phyloP scores from a whole-genome alignment of 495 filamentous ascomycete species.

The Aspergillus wentii region DNA sequence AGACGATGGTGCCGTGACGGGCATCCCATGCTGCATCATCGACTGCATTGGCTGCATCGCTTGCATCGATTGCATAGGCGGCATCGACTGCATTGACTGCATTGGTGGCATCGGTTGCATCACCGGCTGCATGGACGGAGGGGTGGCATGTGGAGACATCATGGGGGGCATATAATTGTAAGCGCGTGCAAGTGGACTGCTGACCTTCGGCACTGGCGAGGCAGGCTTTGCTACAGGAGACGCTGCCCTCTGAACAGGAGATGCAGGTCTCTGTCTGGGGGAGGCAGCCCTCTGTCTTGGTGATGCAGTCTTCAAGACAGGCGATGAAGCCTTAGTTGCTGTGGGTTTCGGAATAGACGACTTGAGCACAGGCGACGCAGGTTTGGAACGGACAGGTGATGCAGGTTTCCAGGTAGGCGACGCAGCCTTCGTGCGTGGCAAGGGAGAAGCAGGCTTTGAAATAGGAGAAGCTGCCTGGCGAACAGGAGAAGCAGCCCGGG shows the following conservation, averaged over 20 bases:
- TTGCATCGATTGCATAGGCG: too few relatives aligned
- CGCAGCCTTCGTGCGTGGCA: conserved; percentile 4
- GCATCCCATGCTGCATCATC: too few relatives aligned
- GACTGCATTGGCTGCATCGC: too few relatives aligned
- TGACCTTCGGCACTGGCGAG: conserved; percentile 33
- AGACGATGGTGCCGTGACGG: conserved; percentile 20
- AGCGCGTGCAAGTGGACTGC: conserved; percentile 33
- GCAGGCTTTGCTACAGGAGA: conserved; percentile 23
- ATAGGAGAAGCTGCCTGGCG: not conserved
- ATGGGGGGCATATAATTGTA: conserved; percentile 35
- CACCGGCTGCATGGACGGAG: conserved; percentile 11
- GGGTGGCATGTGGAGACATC: conserved; percentile 34
- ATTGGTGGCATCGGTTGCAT: conserved; percentile 11
- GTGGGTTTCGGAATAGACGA: conserved; percentile 2
- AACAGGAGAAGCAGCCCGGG: conserved; percentile 8
- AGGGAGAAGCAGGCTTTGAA: conserved; percentile 10
- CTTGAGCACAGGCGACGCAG: conserved; percentile 7
- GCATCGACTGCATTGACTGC: conserved; percentile 14
- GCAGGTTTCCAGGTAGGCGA: conserved; percentile 8
- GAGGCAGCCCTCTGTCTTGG: conserved; percentile 12
- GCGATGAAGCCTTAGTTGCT: conserved; percentile 2
- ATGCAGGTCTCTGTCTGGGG: conserved; percentile 12
- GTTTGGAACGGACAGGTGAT: conserved; percentile 12
- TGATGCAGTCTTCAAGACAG: conserved; percentile 7
- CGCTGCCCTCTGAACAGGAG: conserved; percentile 14